Conservation (phyloP, 805 yeast species). For the Pichia nakasei region DNA sequence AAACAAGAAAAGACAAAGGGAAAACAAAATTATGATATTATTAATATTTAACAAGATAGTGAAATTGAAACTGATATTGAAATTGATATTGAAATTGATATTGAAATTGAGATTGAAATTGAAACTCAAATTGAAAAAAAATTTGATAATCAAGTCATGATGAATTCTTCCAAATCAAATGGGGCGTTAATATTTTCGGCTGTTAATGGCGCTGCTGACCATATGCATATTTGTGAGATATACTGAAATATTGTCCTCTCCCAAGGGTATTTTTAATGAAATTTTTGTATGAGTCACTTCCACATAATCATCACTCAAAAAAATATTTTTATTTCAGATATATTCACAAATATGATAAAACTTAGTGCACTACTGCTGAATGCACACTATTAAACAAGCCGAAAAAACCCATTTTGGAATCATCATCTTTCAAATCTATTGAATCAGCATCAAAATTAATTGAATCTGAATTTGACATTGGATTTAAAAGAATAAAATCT, state of each 20-base stretch:
- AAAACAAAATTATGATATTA: background rate
- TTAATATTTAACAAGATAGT: background rate
- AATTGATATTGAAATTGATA: background rate
- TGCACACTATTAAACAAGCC: conserved; percentile 31
- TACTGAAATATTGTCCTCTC: background rate
- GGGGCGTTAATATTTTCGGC: conserved; percentile 22
- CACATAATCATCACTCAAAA: background rate
- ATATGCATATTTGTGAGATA: background rate
- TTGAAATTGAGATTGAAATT: no score
- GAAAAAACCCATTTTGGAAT: conserved; percentile 21
- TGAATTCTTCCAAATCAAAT: conserved; percentile 27
- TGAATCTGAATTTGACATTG: background rate
- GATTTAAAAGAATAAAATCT: background rate
- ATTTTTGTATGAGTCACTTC: background rate
- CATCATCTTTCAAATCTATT: background rate
- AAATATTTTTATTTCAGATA: background rate
- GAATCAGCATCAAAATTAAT: conserved; percentile 3
- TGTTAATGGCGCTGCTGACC: conserved; percentile 35
- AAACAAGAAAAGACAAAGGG: background rate
- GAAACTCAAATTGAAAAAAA: no score
- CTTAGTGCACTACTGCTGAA: conserved; percentile 31
- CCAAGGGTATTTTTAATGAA: background rate
- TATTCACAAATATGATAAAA: background rate
- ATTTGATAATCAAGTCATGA: conserved; percentile 7
- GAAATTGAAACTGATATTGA: background rate